Evolutionary conservation across 345 rosid genomes (phyloP).

Genomic region (Lumnitzera littorea): DNA sequence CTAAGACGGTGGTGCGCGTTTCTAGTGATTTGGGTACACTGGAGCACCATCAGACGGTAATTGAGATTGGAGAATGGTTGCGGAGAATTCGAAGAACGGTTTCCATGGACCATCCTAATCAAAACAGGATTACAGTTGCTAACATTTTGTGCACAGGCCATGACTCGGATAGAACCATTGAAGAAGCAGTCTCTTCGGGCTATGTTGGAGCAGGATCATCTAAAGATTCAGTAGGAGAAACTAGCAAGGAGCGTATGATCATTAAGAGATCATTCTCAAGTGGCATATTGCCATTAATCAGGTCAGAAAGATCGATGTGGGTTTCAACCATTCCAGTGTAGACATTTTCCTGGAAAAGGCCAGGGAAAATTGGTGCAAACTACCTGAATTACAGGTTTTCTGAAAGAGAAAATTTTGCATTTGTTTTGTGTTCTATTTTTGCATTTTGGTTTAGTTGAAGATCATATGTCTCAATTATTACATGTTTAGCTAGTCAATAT

Average conservation of each 20-base stretch:
- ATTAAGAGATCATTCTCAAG: conserved; percentile 64
- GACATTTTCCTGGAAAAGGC: not conserved
- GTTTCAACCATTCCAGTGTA: not conserved
- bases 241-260: conserved; percentile 12
- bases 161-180: conserved; percentile 13
- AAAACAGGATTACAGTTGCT: conserved; percentile 22
- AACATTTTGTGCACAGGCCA: conserved; percentile 23
- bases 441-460: no score
- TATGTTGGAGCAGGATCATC: conserved; percentile 22
- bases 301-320: conserved; percentile 23
- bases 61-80: conserved; percentile 27
- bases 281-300: conserved; percentile 34
- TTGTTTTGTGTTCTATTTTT: no score
- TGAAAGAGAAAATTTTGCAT: no score
- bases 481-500: no score
- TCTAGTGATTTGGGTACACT: conserved; percentile 30
- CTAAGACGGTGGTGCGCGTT: conserved; percentile 23
- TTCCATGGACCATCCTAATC: conserved; percentile 56
- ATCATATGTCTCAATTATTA: no score
- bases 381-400: no score
- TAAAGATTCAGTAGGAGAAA: conserved; percentile 21
- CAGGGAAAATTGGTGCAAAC: no score
- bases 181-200: conserved; percentile 12
- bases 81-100: conserved; percentile 30
- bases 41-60: conserved; percentile 25